Conservation (phyloP, 2,329 filamentous ascomycete species). For the Aspergillus sojae region DNA sequence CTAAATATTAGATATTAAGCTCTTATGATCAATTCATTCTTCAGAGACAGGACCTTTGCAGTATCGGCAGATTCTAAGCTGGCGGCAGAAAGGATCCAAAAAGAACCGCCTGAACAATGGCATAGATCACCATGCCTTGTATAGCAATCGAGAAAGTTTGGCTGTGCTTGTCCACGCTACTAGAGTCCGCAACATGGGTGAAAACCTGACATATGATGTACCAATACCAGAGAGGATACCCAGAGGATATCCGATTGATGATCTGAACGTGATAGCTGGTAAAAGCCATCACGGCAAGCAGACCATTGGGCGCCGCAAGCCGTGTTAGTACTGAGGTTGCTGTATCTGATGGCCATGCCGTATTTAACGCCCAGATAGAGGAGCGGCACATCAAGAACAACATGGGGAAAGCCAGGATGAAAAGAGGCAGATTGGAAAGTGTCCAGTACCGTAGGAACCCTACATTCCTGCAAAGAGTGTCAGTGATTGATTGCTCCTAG, state of each 20-base stretch:
- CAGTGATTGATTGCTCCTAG: conserved; percentile 9
- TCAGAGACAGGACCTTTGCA: no score
- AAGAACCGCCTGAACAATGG: conserved; percentile 75
- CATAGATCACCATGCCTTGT: conserved; percentile 78
- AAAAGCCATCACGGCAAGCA: conserved; percentile 71
- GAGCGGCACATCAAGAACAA: conserved; percentile 69
- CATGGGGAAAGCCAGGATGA: conserved; percentile 79
- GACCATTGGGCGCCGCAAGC: conserved; percentile 71
- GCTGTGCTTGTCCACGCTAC: conserved; percentile 16
- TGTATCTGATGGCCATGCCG: conserved; percentile 20
- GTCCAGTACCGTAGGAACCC: conserved; percentile 93
- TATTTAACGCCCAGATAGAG: conserved; percentile 49
- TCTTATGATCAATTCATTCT: not conserved
- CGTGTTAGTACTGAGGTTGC: conserved; percentile 46
- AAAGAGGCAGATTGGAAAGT: conserved; percentile 79
- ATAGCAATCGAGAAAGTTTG: conserved; percentile 47
- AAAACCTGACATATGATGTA: conserved; percentile 62
- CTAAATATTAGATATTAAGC: not conserved
- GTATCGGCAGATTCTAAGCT: conserved; percentile 54
- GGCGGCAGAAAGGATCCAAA: conserved; percentile 92
- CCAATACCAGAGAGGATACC: conserved; percentile 87
- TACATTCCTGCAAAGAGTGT: conserved; percentile 67
- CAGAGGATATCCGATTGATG: conserved; percentile 83
- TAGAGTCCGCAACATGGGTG: conserved; percentile 19
- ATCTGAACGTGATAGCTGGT: conserved; percentile 93